These are phyloP conservation scores for Gossypium schwendimanii DNA, from an alignment of 441 rosid species.

Conservation along the genomic window DNA sequence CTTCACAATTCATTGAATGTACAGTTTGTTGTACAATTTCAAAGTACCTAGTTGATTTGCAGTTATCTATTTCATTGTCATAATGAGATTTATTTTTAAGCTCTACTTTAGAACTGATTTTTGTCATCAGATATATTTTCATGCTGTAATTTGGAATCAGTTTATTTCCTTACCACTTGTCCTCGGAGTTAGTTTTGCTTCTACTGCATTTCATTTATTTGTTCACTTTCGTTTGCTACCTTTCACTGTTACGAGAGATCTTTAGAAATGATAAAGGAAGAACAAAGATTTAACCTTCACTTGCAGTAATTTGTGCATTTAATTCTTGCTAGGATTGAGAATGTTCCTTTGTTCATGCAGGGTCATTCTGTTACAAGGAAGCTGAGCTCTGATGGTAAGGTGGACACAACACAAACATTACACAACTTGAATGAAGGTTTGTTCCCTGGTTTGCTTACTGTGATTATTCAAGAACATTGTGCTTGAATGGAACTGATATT, in stretches of 20 bases:
- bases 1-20: neutral
- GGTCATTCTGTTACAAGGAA: constrained; percentile 78
- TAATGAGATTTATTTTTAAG: neutral
- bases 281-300: neutral
- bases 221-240: neutral
- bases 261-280: neutral
- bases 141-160: neutral
- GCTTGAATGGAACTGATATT: neutral
- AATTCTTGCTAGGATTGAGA: constrained; percentile 3
- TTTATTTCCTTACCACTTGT: neutral
- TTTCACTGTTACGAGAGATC: neutral
- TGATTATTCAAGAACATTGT: constrained; percentile 8
- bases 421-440: constrained; percentile 79
- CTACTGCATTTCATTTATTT: neutral
- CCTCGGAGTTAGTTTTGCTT: neutral
- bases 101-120: neutral
- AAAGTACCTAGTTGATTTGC: neutral
- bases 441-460: constrained; percentile 9
- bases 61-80: neutral
- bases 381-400: constrained; percentile 64
- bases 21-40: neutral
- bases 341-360: constrained; percentile 28
- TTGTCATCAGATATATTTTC: neutral
- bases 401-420: constrained; percentile 63
- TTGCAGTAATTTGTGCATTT: neutral